Conservation (phyloP, 2,329 filamentous ascomycete species). For the Akanthomyces muscarius region DNA sequence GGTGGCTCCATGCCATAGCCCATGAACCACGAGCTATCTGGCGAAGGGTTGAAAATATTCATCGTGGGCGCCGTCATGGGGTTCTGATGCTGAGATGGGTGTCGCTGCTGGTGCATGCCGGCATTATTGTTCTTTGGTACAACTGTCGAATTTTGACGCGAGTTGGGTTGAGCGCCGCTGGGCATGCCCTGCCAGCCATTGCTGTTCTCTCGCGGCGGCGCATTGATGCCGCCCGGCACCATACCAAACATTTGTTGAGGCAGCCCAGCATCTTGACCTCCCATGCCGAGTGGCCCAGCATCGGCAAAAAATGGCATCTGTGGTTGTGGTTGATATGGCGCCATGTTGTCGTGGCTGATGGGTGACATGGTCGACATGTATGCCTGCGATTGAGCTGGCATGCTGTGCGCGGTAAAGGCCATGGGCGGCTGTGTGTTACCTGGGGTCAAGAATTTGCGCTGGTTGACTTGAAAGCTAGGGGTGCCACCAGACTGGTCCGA, state of each 20-base stretch:
- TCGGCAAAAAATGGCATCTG: conserved; percentile 44
- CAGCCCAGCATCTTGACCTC: conserved; percentile 46
- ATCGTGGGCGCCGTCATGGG: conserved; percentile 18
- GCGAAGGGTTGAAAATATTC: conserved; percentile 31
- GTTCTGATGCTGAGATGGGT: conserved; percentile 10
- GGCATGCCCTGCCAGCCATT: conserved; percentile 42
- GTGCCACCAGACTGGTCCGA: conserved; percentile 12
- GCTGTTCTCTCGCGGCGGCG: conserved; percentile 28
- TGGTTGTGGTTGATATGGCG: conserved; percentile 36
- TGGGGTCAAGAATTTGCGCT: conserved; percentile 41
- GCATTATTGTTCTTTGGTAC: not conserved
- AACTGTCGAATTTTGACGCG: conserved; percentile 18
- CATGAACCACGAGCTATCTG: conserved; percentile 79
- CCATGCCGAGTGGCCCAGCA: conserved; percentile 50
- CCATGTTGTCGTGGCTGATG: conserved; percentile 47
- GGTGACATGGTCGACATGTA: conserved; percentile 48
- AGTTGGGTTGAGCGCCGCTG: conserved; percentile 26
- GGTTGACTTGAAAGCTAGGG: conserved; percentile 31
- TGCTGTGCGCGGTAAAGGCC: conserved; percentile 38
- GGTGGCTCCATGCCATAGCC: conserved; percentile 88
- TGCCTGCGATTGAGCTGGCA: conserved; percentile 37
- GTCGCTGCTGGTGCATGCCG: not conserved
- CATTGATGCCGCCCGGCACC: conserved; percentile 38
- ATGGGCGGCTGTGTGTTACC: conserved; percentile 6
- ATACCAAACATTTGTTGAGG: conserved; percentile 67